phyloP scores from a whole-genome alignment of 805 yeast genomes.

The Pichia sporocuriosa region DNA sequence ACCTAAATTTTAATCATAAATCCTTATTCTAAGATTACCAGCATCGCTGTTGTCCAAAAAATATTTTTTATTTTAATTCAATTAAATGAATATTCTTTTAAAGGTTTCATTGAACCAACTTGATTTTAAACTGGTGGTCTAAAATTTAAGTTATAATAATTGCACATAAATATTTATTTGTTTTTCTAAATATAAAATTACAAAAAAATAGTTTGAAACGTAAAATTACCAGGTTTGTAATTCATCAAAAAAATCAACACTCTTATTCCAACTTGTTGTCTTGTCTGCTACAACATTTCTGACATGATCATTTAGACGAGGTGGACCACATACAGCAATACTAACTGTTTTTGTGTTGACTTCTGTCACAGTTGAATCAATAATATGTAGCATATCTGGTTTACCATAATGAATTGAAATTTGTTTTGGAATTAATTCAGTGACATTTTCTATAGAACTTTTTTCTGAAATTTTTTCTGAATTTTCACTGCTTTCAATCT shows the following conservation, averaged over 20 bases:
- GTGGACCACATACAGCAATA: slow-evolving; percentile 41
- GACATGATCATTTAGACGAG: slow-evolving; percentile 24
- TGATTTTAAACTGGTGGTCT: too few relatives aligned
- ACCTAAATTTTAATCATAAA: too few relatives aligned
- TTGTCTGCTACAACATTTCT: slow-evolving; percentile 1
- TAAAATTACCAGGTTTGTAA: slow-evolving; percentile 6
- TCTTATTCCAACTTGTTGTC: background rate
- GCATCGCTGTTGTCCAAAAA: too few relatives aligned
- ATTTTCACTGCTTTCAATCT: background rate
- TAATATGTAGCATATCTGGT: slow-evolving; percentile 31
- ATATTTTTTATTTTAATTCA: too few relatives aligned
- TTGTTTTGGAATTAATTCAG: background rate
- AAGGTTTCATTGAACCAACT: too few relatives aligned
- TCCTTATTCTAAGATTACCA: too few relatives aligned
- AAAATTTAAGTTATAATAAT: too few relatives aligned
- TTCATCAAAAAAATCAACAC: slow-evolving; percentile 7
- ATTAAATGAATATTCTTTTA: too few relatives aligned
- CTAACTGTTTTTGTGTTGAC: slow-evolving; percentile 32
- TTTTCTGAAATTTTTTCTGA: background rate
- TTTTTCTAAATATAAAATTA: too few relatives aligned
- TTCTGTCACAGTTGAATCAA: slow-evolving; percentile 28
- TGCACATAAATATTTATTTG: too few relatives aligned
- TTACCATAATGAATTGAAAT: slow-evolving; percentile 25
- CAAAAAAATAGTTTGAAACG: too few relatives aligned
- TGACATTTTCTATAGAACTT: background rate